Evolutionary conservation across 164 flowering plant species (phyloP), one percentile per base, ranked within the genome.

Genomic region (Sextonia rubra): DNA sequence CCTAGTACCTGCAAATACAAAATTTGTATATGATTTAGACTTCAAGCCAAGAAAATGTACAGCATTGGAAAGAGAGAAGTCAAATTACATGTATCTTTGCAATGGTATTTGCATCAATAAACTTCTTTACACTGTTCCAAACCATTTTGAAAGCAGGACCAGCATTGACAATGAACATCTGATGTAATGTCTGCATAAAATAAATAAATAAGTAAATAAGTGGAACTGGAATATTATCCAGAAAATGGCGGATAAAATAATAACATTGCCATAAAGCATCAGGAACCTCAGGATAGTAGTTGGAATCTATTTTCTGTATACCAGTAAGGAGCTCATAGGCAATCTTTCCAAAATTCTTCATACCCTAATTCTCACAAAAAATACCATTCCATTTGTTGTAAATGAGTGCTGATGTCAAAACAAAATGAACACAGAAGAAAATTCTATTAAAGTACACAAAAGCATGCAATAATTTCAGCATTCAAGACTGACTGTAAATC

Each of bases 111-210:
- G 90, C 65, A 78, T 95, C 99, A 73, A 93, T 88, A 81, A 91
- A 89, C 64, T 85, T 90, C 83, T 88, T 89, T 37, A 90, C 97
- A 60, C 95, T 87, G 60, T 88, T 92, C 97, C 95, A 95, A 70
- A 93, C 88, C 91, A 91, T 78, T 81, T 88, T 91, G 83, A 95
- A 95, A 29, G 89, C 96, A 79, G 92, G 77, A 68, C 98, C 96
- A 80, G 97, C 98, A 88, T 95, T 95, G 67, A 93, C 96, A 73
- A 95, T 80, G 70, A 81, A 95, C 99, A 95, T 91, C 15, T 86
- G 83, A 74, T 93, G 85, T 60, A 95, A 80, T 2, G 99, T 95
- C 99, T 95, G 85, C 68, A 69, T 29, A 27, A 14, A 47, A 63
- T 26, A 14, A 70, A 48, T 68, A 37, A 69, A 49, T 7, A 66